Evolutionary conservation across 78 protist species (phyloP), one percentile per base, ranked within the genome.

Genomic region (Dictyostelium capitatum): DNA sequence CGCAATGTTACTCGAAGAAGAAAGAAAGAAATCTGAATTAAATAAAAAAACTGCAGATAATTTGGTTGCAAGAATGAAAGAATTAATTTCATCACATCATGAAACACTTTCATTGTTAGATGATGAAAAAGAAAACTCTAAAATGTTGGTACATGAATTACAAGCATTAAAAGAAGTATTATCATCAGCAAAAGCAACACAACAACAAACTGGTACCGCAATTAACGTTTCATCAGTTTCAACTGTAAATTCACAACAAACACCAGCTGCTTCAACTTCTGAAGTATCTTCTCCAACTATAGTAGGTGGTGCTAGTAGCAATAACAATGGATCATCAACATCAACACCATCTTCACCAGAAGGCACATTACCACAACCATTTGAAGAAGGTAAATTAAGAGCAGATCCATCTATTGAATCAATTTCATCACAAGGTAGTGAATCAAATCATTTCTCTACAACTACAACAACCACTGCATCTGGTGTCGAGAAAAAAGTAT

Each of bases 11-110:
- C 48, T 87, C 19, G 93, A 87, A 37, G 93, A 87, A 20, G 93
- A 87, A n/a, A 56, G 57, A 57, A 87, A 77, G 64, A 74, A 77
- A n/a, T 77, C 84, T 4, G 93, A 87, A 19, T n/a, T 87, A 17
- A 87, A 87, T 30, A 87, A 87, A 20, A 87, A 87, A 67, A 87
- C 93, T 3, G 83, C 93, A 0, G 93, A 87, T 47, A 87, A 77
- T 50, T 70, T 87, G 2, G 93, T 87, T 25, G 93, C 93, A 6
- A 56, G 93, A 50, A 87, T 87, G 64, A 87, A 87, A 37, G 93
- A 87, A 37, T 57, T 87, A 17, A 87, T 87, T 69, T 59, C 84
- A 4, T 87, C 93, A 28, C 93, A 87, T 50, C 84, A 87, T 64
- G 93, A 87, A 65, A 87, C 93, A 9, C 62, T 87, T 9, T 73